Base-by-base conservation (phyloP, 306 rosid genomes). In the Phaseolus lunatus region DNA sequence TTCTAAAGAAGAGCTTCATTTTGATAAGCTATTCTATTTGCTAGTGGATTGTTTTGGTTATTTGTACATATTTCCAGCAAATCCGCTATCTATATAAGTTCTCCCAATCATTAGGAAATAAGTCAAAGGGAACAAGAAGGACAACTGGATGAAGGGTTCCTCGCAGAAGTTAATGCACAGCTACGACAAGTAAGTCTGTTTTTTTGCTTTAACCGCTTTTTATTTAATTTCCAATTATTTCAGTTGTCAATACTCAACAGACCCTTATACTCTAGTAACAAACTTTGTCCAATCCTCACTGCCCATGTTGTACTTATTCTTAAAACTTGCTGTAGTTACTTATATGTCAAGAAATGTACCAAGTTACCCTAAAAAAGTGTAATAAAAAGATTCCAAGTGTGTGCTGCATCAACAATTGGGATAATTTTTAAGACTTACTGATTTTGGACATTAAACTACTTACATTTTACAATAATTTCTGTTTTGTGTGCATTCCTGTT, bases 151-250 rank as follows among this genome's bases (percentile, higher is more conserved):
- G 96, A 94, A 87, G 97, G 98, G 29, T 90, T 92, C 82, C 98
- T 94, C 82, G 84, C 98, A 2, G 95, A 94, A 87, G 97, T 94
- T 79, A 92, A 76, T 70, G 98, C 96, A 12, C 98, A 94, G 82
- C 89, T 92, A 62, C 87, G 97, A 75, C 97, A 94, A 81, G 97
- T 92, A 59, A 90, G 93, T 86, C 33, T 59, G 48, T 45, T 44
- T 53, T 82, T 72, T 14, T 39, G 9, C 16, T 64, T 72, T 39
- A 14, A 19, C 56, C 65, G 53, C 65, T 72, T 72, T 14, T 67
- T 24, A 35, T 74, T 58, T 33, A 79, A 41, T 64, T 69, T n/a
- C 27, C 68, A 13, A 33, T 58, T 33, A 56, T 27, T 65, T 45
- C 47, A 74, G 19, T 74, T 75, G 47, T 73, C 84, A 53, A 63